These are phyloP conservation scores for Dendrocalamus sinicus DNA, from an alignment of 176 grass and related monocot genomes.

Conservation along the genomic window DNA sequence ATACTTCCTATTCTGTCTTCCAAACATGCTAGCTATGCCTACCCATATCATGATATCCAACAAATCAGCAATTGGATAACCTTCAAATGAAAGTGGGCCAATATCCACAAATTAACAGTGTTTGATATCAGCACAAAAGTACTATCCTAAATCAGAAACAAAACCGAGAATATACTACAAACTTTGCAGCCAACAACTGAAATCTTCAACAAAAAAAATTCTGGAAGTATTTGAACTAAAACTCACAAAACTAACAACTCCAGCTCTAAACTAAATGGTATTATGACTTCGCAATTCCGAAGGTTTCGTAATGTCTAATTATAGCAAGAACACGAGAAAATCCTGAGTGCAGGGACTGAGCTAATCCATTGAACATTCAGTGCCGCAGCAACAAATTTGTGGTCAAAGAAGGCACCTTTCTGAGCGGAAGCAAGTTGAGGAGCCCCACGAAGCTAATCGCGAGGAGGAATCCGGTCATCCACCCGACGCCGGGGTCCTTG, in stretches of 20 bases:
- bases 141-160: not conserved
- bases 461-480: slow-evolving; percentile 78
- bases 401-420: slow-evolving; percentile 57
- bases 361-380: not conserved
- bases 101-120: not conserved
- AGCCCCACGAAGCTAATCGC: slow-evolving; percentile 75
- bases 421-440: slow-evolving; percentile 72
- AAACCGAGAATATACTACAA: not conserved
- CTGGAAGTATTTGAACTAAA: not conserved
- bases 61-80: not conserved
- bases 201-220: not conserved
- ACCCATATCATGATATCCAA: not conserved
- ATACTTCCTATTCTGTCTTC: not conserved
- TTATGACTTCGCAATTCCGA: not conserved
- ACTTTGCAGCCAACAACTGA: not conserved
- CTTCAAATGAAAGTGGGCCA: not conserved
- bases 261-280: not conserved
- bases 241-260: not conserved
- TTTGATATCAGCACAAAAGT: not conserved
- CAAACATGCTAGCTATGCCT: too few species aligned
- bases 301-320: not conserved
- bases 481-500: slow-evolving; percentile 73
- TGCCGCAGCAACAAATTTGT: too few species aligned
- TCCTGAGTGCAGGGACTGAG: not conserved
- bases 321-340: not conserved